These are phyloP conservation scores for Tolypocladium pustulatum DNA, from an alignment of 2,329 filamentous ascomycete genomes.

Conservation along the genomic window DNA sequence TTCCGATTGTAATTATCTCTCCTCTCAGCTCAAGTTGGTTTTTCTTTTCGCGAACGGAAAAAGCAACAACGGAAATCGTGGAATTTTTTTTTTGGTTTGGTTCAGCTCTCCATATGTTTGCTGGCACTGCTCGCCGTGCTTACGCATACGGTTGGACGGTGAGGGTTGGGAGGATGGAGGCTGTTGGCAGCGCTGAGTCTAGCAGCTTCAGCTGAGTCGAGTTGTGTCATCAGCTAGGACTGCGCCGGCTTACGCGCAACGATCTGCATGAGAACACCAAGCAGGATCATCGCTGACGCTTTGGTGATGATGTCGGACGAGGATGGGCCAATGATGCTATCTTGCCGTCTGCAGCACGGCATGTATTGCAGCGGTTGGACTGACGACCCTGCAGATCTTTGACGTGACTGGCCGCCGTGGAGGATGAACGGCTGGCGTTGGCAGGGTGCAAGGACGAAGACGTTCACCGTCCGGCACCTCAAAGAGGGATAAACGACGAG, in stretches of 20 bases:
- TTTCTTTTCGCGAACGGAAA: not conserved
- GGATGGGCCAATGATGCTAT: not conserved
- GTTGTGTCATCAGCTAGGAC: not conserved
- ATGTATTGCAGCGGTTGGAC: not conserved
- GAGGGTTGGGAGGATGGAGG: not conserved
- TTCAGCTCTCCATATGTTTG: too few species aligned
- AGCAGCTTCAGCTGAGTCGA: not conserved
- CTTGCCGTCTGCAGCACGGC: not conserved
- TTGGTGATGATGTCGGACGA: not conserved
- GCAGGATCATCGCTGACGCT: not conserved
- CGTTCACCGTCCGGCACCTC: not conserved
- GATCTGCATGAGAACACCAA: not conserved
- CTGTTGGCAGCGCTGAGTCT: not conserved
- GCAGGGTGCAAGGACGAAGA: not conserved
- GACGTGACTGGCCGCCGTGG: not conserved
- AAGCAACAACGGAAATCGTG: too few species aligned
- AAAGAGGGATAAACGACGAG: not conserved
- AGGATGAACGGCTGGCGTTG: not conserved
- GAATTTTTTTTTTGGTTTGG: too few species aligned
- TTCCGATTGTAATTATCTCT: too few species aligned
- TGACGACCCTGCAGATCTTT: not conserved
- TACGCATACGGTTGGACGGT: not conserved
- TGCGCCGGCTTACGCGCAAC: not conserved
- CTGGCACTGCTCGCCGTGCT: too few species aligned
- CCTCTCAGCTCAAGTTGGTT: too few species aligned